phyloP scores from a whole-genome alignment of 345 rosid genomes.

The Trapa bicornis region DNA sequence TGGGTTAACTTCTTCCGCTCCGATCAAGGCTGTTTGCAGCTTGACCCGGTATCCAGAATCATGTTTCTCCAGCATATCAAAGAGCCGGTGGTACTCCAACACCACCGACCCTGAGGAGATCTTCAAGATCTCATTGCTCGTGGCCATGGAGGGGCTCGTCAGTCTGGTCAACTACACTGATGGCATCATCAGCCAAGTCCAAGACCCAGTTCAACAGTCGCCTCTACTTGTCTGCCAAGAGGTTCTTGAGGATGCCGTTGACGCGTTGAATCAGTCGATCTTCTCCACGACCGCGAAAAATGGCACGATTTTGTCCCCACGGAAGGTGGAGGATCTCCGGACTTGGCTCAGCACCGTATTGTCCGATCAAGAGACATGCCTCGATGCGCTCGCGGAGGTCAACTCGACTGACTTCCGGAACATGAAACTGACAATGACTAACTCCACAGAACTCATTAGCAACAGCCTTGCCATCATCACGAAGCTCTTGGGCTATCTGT shows the following conservation, averaged over 20 bases:
- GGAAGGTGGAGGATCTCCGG: constrained; percentile 8
- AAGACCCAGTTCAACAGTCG: constrained; percentile 9
- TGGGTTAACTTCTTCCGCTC: constrained; percentile 3
- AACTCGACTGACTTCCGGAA: constrained; percentile 7
- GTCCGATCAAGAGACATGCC: constrained; percentile 16
- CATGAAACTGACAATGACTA: constrained; percentile 13
- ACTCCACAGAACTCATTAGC: constrained; percentile 20
- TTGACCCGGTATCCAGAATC: constrained; percentile 18
- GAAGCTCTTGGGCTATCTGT: constrained; percentile 36
- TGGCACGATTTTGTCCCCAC: constrained; percentile 9
- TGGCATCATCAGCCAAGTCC: constrained; percentile 13
- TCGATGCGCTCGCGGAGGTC: constrained; percentile 11
- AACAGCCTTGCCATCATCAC: constrained; percentile 34
- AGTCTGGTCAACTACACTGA: constrained; percentile 26
- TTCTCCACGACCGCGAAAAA: neutral
- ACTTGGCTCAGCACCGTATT: constrained; percentile 18
- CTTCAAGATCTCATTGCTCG: constrained; percentile 49
- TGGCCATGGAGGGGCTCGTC: constrained; percentile 32
- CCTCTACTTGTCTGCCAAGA: constrained; percentile 16
- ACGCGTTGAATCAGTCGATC: constrained; percentile 7
- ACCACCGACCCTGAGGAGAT: constrained; percentile 24
- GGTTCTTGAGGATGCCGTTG: constrained; percentile 17
- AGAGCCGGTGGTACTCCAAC: constrained; percentile 8
- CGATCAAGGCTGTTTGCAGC: constrained; percentile 16
- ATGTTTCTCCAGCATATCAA: constrained; percentile 20